Base-by-base conservation (phyloP, 1,284 basidiomycete genomes). In the Leccinum subfulvum region DNA sequence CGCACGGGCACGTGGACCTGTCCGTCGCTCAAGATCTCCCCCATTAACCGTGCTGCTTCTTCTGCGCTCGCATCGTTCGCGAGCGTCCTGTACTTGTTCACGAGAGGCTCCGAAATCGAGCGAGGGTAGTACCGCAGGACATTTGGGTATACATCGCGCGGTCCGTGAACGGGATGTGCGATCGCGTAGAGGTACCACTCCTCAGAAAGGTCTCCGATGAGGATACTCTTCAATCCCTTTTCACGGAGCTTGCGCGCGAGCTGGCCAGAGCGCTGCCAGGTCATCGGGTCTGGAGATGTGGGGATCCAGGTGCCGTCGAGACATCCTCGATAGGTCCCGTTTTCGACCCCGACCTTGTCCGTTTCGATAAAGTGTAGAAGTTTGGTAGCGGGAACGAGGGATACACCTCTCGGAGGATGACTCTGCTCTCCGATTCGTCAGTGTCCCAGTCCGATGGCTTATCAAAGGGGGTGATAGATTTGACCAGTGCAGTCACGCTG, bases 171-270 rank as follows among this genome's bases (percentile, higher is more conserved):
- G 0, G 84, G 83, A 70, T 91, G 84, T 2, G 87, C 84, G 66
- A 89, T 84, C 9, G 86, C 82, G 68, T 92, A 92, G 62, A 91
- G 81, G 71, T 84, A 88, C 88, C 90, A 91, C 73, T 91, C 90
- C 67, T 92, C 90, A 16, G 79, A 79, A 56, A 91, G 78, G 64
- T 91, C 88, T 7, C 91, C 90, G 21, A 88, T 73, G 51, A 88
- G 75, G 61, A 92, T 77, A 68, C 81, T 84, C 47, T 77, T 78
- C 33, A 92, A 79, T 2, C 90, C 90, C 23, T 84, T 85, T 16
- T 78, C 80, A 33, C 70, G 74, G 8, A 92, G 80, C 3, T 78
- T 82, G 7, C 73, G 72, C 0, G 86, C 87, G 61, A 92, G 79
- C 3, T 74, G 78, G 4, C 88, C 87, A 0, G 79, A 79, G n/a